Conservation (phyloP, 2,329 filamentous ascomycete genomes). For the Magnaporthales sp. region DNA sequence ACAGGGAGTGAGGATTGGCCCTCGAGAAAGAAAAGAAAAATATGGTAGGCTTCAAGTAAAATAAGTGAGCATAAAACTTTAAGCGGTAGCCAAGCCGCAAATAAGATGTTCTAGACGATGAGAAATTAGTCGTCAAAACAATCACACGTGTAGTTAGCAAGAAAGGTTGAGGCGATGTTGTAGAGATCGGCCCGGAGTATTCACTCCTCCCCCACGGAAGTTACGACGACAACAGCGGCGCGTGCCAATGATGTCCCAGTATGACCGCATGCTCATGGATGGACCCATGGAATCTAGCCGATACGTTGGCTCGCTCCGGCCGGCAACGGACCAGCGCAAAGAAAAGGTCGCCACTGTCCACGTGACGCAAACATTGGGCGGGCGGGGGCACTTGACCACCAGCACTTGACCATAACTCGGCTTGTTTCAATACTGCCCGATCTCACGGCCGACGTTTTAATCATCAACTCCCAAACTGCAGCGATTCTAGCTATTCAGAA, state of each 20-base stretch:
- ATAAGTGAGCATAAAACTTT: background rate
- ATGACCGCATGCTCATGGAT: slow-evolving; percentile 1
- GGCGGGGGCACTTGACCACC: background rate
- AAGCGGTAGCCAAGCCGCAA: background rate
- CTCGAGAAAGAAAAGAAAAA: background rate
- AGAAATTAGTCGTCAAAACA: background rate
- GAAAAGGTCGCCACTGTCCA: background rate
- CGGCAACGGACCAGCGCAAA: background rate
- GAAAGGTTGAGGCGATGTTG: background rate
- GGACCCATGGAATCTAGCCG: background rate
- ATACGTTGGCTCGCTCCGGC: background rate
- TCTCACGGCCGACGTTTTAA: background rate
- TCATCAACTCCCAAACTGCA: too few species aligned
- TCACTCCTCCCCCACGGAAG: slow-evolving; percentile 1
- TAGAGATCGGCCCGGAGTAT: background rate
- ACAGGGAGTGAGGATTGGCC: background rate
- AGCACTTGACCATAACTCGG: background rate
- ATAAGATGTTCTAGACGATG: background rate
- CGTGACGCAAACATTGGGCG: background rate
- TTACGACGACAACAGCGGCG: slow-evolving; percentile 4
- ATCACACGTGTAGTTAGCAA: background rate
- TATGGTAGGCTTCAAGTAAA: background rate
- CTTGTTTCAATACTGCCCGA: too few species aligned
- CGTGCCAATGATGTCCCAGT: slow-evolving; percentile 2
- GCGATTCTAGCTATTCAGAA: too few species aligned